A percentile compares a stretch with the other conserved stretches of the same genome.
Conservation (phyloP, 345 rosid species). For the rapeseed (Brassica napus) region DNA sequence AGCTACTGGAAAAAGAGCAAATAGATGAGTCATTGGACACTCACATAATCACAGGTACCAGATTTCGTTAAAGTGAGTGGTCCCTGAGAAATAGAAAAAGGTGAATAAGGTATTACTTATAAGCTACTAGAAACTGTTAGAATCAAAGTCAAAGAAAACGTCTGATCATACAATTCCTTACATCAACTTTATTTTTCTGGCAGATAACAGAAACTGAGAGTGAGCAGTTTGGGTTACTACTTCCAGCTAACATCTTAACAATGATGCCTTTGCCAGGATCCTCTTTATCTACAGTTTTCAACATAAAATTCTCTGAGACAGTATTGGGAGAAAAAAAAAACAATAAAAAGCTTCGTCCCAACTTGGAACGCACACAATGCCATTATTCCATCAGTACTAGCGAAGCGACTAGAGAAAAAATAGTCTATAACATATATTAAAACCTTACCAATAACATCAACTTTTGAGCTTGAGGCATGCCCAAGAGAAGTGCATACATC, state of each 20-base stretch:
- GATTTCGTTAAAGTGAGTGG: conserved; percentile 60
- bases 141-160: conserved; percentile 21
- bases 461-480: conserved; percentile 49
- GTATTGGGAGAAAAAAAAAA: background rate
- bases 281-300: conserved; percentile 52
- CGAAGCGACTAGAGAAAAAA: background rate
- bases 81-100: conserved; percentile 53
- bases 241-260: conserved; percentile 64
- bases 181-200: conserved; percentile 61
- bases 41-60: conserved; percentile 75
- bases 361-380: background rate
- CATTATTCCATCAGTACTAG: conserved; percentile 1
- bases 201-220: conserved; percentile 81
- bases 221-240: conserved; percentile 56
- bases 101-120: conserved; percentile 1
- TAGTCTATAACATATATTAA: background rate
- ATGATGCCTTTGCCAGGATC: conserved; percentile 80
- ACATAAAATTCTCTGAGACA: conserved; percentile 32
- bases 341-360: background rate
- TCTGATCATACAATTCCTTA: conserved; percentile 46
- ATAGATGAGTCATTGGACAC: conserved; percentile 39
- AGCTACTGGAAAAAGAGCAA: background rate
- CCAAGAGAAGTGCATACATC: conserved; percentile 82
- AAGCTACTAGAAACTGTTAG: conserved; percentile 18
- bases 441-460: conserved; percentile 51